phyloP scores from a whole-genome alignment of 2,329 filamentous ascomycete species.

The Ceratocystis albifundus region DNA sequence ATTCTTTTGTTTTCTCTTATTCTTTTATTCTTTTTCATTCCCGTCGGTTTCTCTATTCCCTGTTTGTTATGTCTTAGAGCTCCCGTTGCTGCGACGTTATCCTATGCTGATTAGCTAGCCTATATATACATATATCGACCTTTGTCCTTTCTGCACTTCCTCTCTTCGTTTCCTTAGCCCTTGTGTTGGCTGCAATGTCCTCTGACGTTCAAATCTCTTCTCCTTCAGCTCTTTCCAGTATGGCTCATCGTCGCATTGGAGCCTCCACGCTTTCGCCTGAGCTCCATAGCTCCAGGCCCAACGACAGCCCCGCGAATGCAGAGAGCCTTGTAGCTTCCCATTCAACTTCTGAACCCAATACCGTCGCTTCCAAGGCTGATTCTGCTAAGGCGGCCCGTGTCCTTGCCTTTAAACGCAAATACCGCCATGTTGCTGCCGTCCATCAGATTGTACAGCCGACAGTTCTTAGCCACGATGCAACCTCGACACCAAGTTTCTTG shows the following conservation, averaged over 20 bases:
- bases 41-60: not conserved
- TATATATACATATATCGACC: not conserved
- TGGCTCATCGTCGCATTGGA: not conserved
- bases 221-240: not conserved
- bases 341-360: not conserved
- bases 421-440: conserved; percentile 82
- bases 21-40: conserved; percentile 20
- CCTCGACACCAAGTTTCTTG: conserved; percentile 66
- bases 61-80: not conserved
- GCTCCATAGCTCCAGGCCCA: not conserved
- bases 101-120: not conserved
- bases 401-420: conserved; percentile 41
- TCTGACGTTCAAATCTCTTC: not conserved
- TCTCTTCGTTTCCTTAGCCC: not conserved
- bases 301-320: not conserved
- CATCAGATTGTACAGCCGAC: conserved; percentile 64
- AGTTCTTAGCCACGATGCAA: conserved; percentile 73
- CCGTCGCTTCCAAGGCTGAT: not conserved
- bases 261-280: not conserved
- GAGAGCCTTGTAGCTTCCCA: not conserved
- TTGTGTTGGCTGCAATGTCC: not conserved
- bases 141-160: not conserved
- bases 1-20: not conserved
- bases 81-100: not conserved
- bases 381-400: conserved; percentile 19